phyloP scores from a whole-genome alignment of 257 asterid genomes.

The Knoxia roxburghii region DNA sequence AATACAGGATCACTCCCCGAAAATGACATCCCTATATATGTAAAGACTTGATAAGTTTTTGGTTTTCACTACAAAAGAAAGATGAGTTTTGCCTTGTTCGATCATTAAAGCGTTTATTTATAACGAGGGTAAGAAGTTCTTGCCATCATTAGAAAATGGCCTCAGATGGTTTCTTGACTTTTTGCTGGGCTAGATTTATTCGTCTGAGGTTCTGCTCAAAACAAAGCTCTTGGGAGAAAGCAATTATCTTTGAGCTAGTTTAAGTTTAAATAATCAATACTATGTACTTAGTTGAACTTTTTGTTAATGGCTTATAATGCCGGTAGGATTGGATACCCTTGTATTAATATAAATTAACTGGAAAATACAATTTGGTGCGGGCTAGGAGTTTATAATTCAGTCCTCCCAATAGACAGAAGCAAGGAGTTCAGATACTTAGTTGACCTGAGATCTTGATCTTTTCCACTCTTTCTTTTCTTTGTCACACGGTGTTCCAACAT shows the following conservation, averaged over 20 bases:
- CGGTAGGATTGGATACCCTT: no score
- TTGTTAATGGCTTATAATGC: no score
- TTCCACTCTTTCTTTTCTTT: background rate
- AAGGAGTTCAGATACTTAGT: no score
- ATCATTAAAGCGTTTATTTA: background rate
- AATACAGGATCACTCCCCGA: no score
- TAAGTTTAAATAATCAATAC: background rate
- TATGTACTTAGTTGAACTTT: background rate
- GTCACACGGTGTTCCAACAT: background rate
- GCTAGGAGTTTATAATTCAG: no score
- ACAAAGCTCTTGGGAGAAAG: background rate
- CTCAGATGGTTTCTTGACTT: background rate
- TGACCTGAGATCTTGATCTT: background rate
- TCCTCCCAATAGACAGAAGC: no score
- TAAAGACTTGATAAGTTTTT: no score
- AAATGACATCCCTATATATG: no score
- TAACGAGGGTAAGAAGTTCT: background rate
- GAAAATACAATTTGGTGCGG: no score
- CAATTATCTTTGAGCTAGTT: background rate
- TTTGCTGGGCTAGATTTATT: background rate
- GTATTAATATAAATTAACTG: no score
- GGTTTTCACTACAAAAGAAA: background rate
- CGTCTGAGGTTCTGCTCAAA: background rate
- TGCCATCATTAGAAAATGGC: background rate
- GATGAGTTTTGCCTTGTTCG: background rate